These are phyloP conservation scores for Trichosporon inkin DNA, from an alignment of 1,284 basidiomycete species.

Conservation along the genomic window DNA sequence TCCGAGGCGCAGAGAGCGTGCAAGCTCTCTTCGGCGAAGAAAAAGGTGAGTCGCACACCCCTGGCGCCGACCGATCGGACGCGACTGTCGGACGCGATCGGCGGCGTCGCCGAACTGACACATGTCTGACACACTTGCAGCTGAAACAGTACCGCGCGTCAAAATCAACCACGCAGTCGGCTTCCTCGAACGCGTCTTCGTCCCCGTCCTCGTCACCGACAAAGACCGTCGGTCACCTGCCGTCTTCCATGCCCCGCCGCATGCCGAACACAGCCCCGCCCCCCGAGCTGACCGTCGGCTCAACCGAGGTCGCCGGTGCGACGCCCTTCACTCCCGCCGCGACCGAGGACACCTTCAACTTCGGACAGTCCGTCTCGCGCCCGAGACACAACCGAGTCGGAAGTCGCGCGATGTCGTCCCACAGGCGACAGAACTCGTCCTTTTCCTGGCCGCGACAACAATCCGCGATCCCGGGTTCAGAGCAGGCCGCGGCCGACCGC, in stretches of 20 bases:
- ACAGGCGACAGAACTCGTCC: constrained; percentile 22
- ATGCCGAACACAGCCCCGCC: background rate
- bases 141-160: constrained; percentile 42
- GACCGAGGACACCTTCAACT: background rate
- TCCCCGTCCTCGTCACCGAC: constrained; percentile 17
- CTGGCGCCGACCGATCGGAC: too few species aligned
- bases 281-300: background rate
- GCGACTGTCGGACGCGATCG: background rate
- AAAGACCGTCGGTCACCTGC: constrained; percentile 1
- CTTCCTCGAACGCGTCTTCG: constrained; percentile 19
- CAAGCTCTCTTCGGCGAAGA: constrained; percentile 38
- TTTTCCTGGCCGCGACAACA: constrained; percentile 17
- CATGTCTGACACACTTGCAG: constrained; percentile 19
- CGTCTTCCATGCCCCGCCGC: constrained; percentile 14
- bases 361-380: background rate
- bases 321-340: constrained; percentile 6
- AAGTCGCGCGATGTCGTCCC: constrained; percentile 10
- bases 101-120: constrained; percentile 1
- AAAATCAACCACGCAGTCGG: constrained; percentile 19
- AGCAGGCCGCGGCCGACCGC: background rate
- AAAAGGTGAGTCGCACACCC: constrained; percentile 33
- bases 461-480: constrained; percentile 3
- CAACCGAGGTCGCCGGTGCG: background rate
- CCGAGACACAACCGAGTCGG: constrained; percentile 12
- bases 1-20: constrained; percentile 27